Conservation (phyloP, 1,284 basidiomycete genomes). For the Cryptococcus sp. region DNA sequence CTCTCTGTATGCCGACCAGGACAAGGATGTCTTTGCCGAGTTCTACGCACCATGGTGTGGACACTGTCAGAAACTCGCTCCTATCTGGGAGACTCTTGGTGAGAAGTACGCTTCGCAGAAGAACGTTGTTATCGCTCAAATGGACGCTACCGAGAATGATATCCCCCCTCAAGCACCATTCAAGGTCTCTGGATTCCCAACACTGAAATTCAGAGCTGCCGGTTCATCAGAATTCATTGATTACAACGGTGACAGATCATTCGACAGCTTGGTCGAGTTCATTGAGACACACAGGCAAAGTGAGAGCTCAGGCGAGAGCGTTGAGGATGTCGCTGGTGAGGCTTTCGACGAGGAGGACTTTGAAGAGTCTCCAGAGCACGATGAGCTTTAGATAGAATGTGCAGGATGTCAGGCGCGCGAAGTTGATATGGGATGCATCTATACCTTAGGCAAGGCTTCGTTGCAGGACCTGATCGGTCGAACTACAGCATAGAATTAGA, state of each 20-base stretch:
- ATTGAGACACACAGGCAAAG: constrained; percentile 72
- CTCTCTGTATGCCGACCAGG: constrained; percentile 73
- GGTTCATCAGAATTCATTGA: constrained; percentile 82
- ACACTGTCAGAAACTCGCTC: constrained; percentile 65
- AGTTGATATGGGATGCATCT: neutral
- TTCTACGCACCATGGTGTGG: constrained; percentile 92
- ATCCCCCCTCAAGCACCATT: constrained; percentile 82
- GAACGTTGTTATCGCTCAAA: constrained; percentile 82
- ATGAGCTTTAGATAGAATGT: constrained; percentile 39
- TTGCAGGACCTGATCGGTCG: no score
- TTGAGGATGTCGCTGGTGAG: constrained; percentile 18
- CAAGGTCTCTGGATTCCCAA: constrained; percentile 80
- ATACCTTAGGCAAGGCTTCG: no score
- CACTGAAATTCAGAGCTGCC: constrained; percentile 93
- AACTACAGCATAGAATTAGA: no score
- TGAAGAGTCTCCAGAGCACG: constrained; percentile 32
- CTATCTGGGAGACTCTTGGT: constrained; percentile 86
- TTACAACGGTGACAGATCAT: constrained; percentile 84
- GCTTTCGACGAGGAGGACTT: constrained; percentile 24
- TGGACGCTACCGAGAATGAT: constrained; percentile 96
- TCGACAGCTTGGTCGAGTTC: constrained; percentile 80
- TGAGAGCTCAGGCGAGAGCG: constrained; percentile 15
- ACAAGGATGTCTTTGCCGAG: constrained; percentile 94
- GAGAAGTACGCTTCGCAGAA: constrained; percentile 80
- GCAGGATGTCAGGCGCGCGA: neutral